These are phyloP conservation scores for Lactifluus volemus DNA, from an alignment of 768 basidiomycete species.

Conservation along the genomic window DNA sequence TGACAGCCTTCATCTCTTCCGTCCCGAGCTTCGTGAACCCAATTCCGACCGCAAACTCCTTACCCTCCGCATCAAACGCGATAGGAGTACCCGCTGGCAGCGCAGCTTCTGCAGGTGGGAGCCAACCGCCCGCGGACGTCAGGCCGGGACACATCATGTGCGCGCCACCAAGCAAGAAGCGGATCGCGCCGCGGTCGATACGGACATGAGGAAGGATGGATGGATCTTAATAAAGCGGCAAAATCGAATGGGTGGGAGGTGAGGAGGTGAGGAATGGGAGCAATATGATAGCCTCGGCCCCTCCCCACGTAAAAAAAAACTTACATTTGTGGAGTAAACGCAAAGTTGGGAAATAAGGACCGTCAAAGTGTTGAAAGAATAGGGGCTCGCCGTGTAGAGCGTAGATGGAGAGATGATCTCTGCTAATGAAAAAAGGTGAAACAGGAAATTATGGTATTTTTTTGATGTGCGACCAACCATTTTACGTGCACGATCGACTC, in stretches of 20 bases:
- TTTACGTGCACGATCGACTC: slow-evolving; percentile 88
- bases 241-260: not conserved
- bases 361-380: slow-evolving; percentile 96
- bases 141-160: slow-evolving; percentile 98
- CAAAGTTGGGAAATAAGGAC: slow-evolving; percentile 84
- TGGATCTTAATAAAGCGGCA: slow-evolving; percentile 56
- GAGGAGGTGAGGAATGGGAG: too few relatives aligned
- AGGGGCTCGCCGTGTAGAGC: slow-evolving; percentile 80
- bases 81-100: slow-evolving; percentile 70
- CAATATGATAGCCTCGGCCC: too few relatives aligned
- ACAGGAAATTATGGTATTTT: not conserved
- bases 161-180: slow-evolving; percentile 88
- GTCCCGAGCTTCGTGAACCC: slow-evolving; percentile 76
- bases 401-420: slow-evolving; percentile 93
- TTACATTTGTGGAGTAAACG: slow-evolving; percentile 87
- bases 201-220: slow-evolving; percentile 80
- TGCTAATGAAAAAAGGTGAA: slow-evolving; percentile 39
- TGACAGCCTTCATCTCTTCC: slow-evolving; percentile 83
- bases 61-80: slow-evolving; percentile 94
- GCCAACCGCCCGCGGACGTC: slow-evolving; percentile 82
- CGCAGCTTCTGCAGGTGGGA: slow-evolving; percentile 64
- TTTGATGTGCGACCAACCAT: slow-evolving; percentile 51
- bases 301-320: slow-evolving; percentile 2
- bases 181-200: slow-evolving; percentile 95
- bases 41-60: slow-evolving; percentile 83